phyloP scores from a whole-genome alignment of 2,329 filamentous ascomycete species.

The Hypoxylon sp. region DNA sequence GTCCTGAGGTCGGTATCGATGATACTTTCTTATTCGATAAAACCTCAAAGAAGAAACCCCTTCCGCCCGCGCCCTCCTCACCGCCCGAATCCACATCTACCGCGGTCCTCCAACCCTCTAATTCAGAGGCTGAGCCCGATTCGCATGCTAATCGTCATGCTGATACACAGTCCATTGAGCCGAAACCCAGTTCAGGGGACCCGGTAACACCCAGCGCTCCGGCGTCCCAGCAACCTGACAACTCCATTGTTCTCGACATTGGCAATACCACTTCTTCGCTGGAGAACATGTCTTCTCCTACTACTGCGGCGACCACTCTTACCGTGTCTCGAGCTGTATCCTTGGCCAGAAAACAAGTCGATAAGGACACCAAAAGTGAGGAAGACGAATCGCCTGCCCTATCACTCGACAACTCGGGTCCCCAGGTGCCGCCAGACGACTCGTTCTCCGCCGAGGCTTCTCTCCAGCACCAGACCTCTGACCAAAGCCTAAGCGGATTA shows the following conservation, averaged over 20 bases:
- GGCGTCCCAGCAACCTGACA: conserved; percentile 19
- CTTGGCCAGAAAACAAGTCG: conserved; percentile 56
- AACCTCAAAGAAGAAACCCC: conserved; percentile 55
- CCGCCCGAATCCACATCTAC: conserved; percentile 23
- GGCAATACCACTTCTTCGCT: conserved; percentile 65
- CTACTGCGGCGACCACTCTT: conserved; percentile 68
- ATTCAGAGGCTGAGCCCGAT: conserved; percentile 28
- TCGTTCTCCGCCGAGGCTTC: conserved; percentile 48
- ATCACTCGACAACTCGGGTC: conserved; percentile 48
- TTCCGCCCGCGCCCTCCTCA: conserved; percentile 28
- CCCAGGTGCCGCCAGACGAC: conserved; percentile 55
- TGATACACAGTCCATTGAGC: conserved; percentile 19
- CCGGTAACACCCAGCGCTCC: conserved; percentile 34
- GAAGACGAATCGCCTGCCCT: conserved; percentile 40
- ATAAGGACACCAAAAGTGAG: conserved; percentile 39
- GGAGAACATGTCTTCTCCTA: conserved; percentile 70
- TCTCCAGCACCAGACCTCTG: conserved; percentile 55
- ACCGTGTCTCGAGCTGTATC: conserved; percentile 65
- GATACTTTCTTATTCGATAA: conserved; percentile 73
- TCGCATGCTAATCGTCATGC: conserved; percentile 14
- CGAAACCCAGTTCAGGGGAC: conserved; percentile 18
- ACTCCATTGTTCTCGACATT: conserved; percentile 29
- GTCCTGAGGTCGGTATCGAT: conserved; percentile 65
- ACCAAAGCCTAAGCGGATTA: conserved; percentile 52
- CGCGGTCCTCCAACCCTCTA: conserved; percentile 6